Conservation (phyloP, 192 early-diverging fungal species). For the Linnemannia exigua region DNA sequence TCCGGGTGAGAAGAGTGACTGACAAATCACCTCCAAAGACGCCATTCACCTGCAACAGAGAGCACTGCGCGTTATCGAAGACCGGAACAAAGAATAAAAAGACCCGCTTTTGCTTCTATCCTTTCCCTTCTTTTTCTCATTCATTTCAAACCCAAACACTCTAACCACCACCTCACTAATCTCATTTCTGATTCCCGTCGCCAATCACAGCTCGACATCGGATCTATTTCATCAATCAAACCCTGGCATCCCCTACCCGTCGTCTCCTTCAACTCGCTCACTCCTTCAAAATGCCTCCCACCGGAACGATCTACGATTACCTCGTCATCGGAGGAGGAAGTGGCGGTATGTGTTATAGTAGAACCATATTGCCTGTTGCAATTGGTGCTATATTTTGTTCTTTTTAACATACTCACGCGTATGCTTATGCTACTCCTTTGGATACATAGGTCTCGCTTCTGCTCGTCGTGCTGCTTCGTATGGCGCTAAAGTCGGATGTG, state of each 20-base stretch:
- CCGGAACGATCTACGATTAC: conserved; percentile 83
- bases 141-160: conserved; percentile 3
- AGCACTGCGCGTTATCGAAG: background rate
- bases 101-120: background rate
- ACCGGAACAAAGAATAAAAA: background rate
- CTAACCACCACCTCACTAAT: background rate
- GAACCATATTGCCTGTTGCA: background rate
- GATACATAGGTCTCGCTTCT: conserved; percentile 85
- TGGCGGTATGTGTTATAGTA: conserved; percentile 59
- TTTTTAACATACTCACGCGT: background rate
- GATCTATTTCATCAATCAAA: conserved; percentile 21
- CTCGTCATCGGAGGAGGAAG: conserved; percentile 97
- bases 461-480: conserved; percentile 94
- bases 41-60: too few relatives aligned
- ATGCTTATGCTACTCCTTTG: background rate
- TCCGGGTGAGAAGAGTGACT: conserved; percentile 10
- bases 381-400: background rate
- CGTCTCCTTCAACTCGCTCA: conserved; percentile 51
- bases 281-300: conserved; percentile 52
- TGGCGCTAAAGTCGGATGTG: conserved; percentile 93
- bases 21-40: conserved; percentile 34
- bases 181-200: conserved; percentile 36
- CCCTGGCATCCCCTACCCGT: conserved; percentile 49
- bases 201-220: conserved; percentile 37
- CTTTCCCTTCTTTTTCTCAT: conserved; percentile 3